Evolutionary conservation across 2,329 filamentous ascomycete genomes (phyloP).

Genomic region (Fusarium sp.): DNA sequence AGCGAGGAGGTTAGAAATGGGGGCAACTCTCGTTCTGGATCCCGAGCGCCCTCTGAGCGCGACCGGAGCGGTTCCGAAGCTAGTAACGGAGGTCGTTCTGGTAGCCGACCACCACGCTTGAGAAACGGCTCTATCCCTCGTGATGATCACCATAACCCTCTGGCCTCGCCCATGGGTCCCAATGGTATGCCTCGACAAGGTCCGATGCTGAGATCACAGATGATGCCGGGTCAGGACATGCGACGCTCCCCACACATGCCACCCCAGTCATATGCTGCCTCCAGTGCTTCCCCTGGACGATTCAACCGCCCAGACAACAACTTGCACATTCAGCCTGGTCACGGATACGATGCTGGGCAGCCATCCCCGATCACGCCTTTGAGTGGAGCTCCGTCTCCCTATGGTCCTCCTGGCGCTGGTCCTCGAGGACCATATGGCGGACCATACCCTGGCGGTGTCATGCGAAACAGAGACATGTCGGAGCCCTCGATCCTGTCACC

Average conservation of each 20-base stretch:
- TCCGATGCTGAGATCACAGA: constrained; percentile 58
- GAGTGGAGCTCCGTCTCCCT: constrained; percentile 29
- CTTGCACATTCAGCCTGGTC: constrained; percentile 27
- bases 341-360: constrained; percentile 55
- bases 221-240: constrained; percentile 61
- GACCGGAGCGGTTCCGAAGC: constrained; percentile 68
- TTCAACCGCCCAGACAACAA: constrained; percentile 42
- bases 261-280: constrained; percentile 52
- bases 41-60: constrained; percentile 56
- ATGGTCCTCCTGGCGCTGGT: constrained; percentile 27
- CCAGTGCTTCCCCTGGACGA: constrained; percentile 34
- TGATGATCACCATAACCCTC: constrained; percentile 51
- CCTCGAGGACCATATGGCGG: constrained; percentile 28
- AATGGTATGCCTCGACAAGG: constrained; percentile 47
- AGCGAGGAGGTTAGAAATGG: constrained; percentile 57
- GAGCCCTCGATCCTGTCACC: constrained; percentile 63
- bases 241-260: constrained; percentile 61
- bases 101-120: constrained; percentile 55
- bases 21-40: constrained; percentile 42
- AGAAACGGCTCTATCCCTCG: constrained; percentile 54
- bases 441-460: constrained; percentile 43
- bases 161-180: constrained; percentile 35
- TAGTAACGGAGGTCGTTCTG: constrained; percentile 58
- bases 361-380: constrained; percentile 59
- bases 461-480: constrained; percentile 63